phyloP scores from a whole-genome alignment of 225 moss, liverwort and hornwort species.

The Bryoerythrophyllum caledonicum region DNA sequence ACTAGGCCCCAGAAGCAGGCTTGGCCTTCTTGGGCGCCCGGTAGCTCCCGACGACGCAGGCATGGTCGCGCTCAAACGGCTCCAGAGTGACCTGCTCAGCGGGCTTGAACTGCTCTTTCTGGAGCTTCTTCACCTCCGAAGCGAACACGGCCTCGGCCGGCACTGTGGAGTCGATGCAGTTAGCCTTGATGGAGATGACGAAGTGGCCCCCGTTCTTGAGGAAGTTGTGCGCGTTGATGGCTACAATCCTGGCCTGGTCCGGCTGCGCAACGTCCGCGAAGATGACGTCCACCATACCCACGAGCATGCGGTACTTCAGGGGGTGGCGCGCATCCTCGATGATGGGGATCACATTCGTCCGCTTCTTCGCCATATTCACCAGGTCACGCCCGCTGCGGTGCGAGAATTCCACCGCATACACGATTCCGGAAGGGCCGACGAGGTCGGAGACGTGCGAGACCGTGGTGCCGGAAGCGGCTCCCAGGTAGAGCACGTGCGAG shows the following conservation, averaged over 20 bases:
- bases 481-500: slow-evolving; percentile 80
- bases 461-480: slow-evolving; percentile 88
- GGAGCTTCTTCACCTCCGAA: slow-evolving; percentile 79
- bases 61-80: slow-evolving; percentile 86
- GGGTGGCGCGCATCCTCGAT: slow-evolving; percentile 92
- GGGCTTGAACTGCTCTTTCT: slow-evolving; percentile 90
- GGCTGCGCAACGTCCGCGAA: slow-evolving; percentile 95
- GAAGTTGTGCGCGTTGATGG: slow-evolving; percentile 84
- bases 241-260: slow-evolving; percentile 92
- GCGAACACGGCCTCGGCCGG: slow-evolving; percentile 93
- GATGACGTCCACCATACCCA: slow-evolving; percentile 94
- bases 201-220: slow-evolving; percentile 91
- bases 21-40: slow-evolving; percentile 73
- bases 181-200: slow-evolving; percentile 94
- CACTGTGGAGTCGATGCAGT: slow-evolving; percentile 89
- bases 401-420: slow-evolving; percentile 88
- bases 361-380: slow-evolving; percentile 93
- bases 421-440: slow-evolving; percentile 77
- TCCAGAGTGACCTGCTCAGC: slow-evolving; percentile 85
- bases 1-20: slow-evolving; percentile 30
- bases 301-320: slow-evolving; percentile 83
- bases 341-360: slow-evolving; percentile 87
- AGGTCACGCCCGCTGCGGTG: slow-evolving; percentile 84
- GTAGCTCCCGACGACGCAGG: slow-evolving; percentile 79
- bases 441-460: slow-evolving; percentile 91